Percentiles rank a stretch among this genome's conserved stretches.
Evolutionary conservation across 495 filamentous ascomycete species (phyloP).

Genomic region (Durotheca rogersii): DNA sequence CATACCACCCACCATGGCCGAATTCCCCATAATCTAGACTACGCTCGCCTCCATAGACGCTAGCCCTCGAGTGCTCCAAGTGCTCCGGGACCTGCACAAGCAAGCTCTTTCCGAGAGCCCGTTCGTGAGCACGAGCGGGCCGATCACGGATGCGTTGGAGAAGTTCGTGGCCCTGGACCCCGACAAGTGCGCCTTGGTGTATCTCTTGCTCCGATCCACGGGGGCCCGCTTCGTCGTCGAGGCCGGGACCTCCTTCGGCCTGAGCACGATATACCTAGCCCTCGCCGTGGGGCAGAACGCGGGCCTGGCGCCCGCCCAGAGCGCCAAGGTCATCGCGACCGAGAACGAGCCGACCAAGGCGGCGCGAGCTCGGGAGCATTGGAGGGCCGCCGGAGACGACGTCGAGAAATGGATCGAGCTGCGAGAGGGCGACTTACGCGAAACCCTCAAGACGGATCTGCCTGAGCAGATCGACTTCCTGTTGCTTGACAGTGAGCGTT

Average conservation of each 20-base stretch:
- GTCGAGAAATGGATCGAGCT: constrained; percentile 52
- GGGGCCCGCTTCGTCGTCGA: constrained; percentile 55
- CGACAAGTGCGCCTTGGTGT: constrained; percentile 54
- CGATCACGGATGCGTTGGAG: constrained; percentile 8
- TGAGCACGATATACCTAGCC: constrained; percentile 61
- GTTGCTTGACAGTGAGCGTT: constrained; percentile 54
- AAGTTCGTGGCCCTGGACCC: constrained; percentile 55
- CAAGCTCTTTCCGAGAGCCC: constrained; percentile 18
- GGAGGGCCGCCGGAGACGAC: constrained; percentile 47
- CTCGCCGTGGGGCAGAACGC: constrained; percentile 51
- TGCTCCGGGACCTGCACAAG: constrained; percentile 21
- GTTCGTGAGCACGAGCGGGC: constrained; percentile 6
- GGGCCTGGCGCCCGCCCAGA: not conserved
- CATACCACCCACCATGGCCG: constrained; percentile 6
- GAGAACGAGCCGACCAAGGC: constrained; percentile 56
- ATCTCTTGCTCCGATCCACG: constrained; percentile 44
- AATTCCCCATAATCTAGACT: constrained; percentile 12
- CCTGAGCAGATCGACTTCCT: constrained; percentile 51
- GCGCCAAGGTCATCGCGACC: constrained; percentile 53
- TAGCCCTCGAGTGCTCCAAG: constrained; percentile 12
- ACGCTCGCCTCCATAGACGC: constrained; percentile 18
- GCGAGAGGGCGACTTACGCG: constrained; percentile 53
- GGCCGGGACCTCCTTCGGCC: constrained; percentile 59
- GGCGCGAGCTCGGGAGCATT: constrained; percentile 45
- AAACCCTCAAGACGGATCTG: constrained; percentile 49